Percentiles rank a stretch among this genome's conserved stretches.
These are phyloP conservation scores for Cyberlindnera nakhonratchasimensis DNA, from an alignment of 805 yeast species.

Conservation along the genomic window DNA sequence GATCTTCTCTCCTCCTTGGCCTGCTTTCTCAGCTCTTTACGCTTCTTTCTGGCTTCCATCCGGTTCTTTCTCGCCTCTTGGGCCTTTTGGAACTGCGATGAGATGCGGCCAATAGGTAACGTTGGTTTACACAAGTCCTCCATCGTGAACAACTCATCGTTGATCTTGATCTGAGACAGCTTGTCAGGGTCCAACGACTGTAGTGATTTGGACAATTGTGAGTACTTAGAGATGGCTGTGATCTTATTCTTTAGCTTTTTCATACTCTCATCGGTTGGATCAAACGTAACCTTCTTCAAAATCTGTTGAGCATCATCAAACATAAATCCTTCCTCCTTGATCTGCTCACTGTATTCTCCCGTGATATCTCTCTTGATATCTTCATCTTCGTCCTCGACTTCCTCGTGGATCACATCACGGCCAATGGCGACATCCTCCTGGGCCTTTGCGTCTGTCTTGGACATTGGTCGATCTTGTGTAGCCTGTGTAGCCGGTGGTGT, in stretches of 20 bases:
- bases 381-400: constrained; percentile 7
- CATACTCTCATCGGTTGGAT: neutral
- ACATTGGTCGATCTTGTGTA: constrained; percentile 2
- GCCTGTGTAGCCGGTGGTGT: constrained; percentile 17
- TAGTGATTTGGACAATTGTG: constrained; percentile 36
- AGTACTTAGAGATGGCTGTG: constrained; percentile 4
- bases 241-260: constrained; percentile 22
- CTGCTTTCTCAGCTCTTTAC: constrained; percentile 36
- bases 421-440: constrained; percentile 11
- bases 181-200: constrained; percentile 34
- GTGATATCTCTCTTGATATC: constrained; percentile 5
- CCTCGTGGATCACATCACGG: too few relatives aligned
- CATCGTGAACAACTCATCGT: constrained; percentile 55
- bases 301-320: constrained; percentile 5
- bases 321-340: constrained; percentile 8
- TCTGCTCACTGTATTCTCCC: neutral
- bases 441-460: constrained; percentile 6
- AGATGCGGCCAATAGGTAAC: constrained; percentile 62
- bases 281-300: constrained; percentile 9
- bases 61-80: constrained; percentile 45
- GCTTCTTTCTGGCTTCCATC: constrained; percentile 31
- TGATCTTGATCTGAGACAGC: constrained; percentile 42
- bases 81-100: constrained; percentile 55
- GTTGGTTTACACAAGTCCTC: constrained; percentile 67
- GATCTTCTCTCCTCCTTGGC: constrained; percentile 34